Evolutionary conservation across 257 asterid genomes (phyloP).

Genomic region (Lycium ferocissimum): DNA sequence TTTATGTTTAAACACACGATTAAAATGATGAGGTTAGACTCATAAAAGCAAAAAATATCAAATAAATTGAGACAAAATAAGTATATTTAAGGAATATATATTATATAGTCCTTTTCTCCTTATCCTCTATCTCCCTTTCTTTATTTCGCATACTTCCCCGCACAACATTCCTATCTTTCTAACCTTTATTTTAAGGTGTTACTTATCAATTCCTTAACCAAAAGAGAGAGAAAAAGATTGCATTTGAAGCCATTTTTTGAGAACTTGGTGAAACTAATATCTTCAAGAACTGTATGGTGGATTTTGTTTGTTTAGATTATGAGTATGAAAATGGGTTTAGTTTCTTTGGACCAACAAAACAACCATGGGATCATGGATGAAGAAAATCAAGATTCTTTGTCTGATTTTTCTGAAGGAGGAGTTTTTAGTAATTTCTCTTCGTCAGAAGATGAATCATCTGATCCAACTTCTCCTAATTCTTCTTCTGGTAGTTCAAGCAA

Average conservation of each 20-base stretch:
- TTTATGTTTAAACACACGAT: too few relatives aligned
- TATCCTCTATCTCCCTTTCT: not conserved
- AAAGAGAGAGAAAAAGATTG: not conserved
- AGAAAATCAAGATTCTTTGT: constrained; percentile 16
- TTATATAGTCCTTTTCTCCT: not conserved
- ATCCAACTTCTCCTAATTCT: constrained; percentile 22
- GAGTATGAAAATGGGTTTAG: constrained; percentile 41
- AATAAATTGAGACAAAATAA: too few relatives aligned
- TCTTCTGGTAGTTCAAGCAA: constrained; percentile 22
- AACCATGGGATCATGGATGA: constrained; percentile 51
- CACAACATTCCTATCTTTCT: not conserved
- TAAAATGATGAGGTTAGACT: too few relatives aligned
- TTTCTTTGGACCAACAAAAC: constrained; percentile 41
- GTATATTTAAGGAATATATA: not conserved
- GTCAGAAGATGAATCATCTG: constrained; percentile 25
- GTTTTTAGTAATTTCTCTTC: constrained; percentile 30
- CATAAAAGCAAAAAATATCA: too few relatives aligned
- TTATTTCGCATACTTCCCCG: too few relatives aligned
- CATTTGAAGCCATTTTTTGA: not conserved
- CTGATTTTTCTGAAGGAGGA: constrained; percentile 32
- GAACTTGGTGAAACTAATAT: not conserved
- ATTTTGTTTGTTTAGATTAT: not conserved
- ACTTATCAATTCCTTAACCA: not conserved
- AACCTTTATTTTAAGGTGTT: not conserved
- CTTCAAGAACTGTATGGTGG: constrained; percentile 40